Percentiles rank a stretch among this genome's conserved stretches.
phyloP scores from a whole-genome alignment of 495 filamentous ascomycete genomes.

The Achaetomiella virescens region DNA sequence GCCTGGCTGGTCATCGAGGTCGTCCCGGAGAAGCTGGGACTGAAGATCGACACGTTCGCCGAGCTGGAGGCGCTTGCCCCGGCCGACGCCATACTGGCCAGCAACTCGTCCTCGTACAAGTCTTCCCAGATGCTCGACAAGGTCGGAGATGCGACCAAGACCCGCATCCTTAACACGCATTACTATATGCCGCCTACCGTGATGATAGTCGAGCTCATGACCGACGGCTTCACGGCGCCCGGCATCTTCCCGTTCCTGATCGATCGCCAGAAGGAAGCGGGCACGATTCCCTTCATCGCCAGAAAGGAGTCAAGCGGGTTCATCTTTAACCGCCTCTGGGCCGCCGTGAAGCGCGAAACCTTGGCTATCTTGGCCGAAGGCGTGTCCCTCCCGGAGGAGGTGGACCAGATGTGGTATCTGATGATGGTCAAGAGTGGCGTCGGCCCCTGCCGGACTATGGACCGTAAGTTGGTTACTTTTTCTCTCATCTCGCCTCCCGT shows the following conservation, averaged over 20 bases:
- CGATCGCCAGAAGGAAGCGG: constrained; percentile 33
- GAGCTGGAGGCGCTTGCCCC: constrained; percentile 39
- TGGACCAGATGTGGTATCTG: constrained; percentile 42
- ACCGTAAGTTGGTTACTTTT: no score
- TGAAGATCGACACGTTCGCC: constrained; percentile 47
- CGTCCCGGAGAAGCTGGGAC: constrained; percentile 46
- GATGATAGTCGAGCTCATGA: constrained; percentile 51
- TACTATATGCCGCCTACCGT: constrained; percentile 48
- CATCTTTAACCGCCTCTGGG: constrained; percentile 55
- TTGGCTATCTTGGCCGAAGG: constrained; percentile 46
- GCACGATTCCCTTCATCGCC: constrained; percentile 34
- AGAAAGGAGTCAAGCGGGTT: constrained; percentile 49
- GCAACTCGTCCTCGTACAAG: constrained; percentile 45
- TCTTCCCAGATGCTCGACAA: constrained; percentile 40
- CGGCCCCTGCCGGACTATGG: no score
- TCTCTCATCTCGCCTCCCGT: no score
- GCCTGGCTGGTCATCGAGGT: constrained; percentile 50
- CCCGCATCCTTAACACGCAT: constrained; percentile 41
- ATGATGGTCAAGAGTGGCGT: constrained; percentile 25
- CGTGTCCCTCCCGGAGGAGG: constrained; percentile 41
- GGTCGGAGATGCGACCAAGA: constrained; percentile 31
- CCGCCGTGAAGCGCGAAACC: constrained; percentile 49
- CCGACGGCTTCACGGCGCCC: constrained; percentile 41
- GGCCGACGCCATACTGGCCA: constrained; percentile 45
- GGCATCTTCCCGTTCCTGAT: constrained; percentile 40